Evolutionary conservation across 2,329 filamentous ascomycete genomes (phyloP).

Genomic region (Monosporascus sp.): DNA sequence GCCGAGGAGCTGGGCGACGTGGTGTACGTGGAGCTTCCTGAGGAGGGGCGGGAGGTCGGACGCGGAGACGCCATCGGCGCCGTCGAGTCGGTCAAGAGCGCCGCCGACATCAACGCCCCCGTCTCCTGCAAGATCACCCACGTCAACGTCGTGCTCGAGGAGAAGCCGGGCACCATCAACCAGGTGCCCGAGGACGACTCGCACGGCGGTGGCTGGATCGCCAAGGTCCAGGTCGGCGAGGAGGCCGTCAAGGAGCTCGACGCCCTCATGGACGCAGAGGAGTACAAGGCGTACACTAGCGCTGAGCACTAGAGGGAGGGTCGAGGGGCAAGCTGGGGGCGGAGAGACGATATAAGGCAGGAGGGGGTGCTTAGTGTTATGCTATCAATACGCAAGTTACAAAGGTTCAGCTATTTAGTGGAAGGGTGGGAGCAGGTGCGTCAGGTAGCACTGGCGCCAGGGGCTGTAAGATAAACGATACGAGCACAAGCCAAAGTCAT

Average conservation of each 20-base stretch:
- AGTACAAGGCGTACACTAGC: constrained; percentile 70
- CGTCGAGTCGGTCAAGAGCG: constrained; percentile 97
- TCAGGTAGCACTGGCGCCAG: neutral
- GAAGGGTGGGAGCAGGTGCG: neutral
- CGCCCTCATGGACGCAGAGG: constrained; percentile 67
- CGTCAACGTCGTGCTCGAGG: constrained; percentile 70
- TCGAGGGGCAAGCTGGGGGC: neutral
- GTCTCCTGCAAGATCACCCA: constrained; percentile 71
- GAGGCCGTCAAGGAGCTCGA: constrained; percentile 63
- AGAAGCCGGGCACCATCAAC: constrained; percentile 85
- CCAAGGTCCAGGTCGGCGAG: constrained; percentile 74
- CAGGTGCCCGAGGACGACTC: constrained; percentile 75
- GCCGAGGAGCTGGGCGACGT: constrained; percentile 91
- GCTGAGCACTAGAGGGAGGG: constrained; percentile 31
- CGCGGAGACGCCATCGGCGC: constrained; percentile 85
- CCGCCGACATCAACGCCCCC: constrained; percentile 93
- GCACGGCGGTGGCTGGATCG: constrained; percentile 82
- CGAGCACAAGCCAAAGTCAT: neutral
- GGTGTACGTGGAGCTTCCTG: constrained; percentile 92
- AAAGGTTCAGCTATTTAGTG: neutral
- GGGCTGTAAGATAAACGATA: neutral
- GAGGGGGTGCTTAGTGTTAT: neutral
- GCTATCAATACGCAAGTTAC: neutral
- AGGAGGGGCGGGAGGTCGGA: constrained; percentile 59
- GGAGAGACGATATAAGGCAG: neutral